A percentile compares a stretch with the other conserved stretches of the same genome.
Conservation (phyloP, 2,329 filamentous ascomycete genomes). For the Metarhizium brunneum region DNA sequence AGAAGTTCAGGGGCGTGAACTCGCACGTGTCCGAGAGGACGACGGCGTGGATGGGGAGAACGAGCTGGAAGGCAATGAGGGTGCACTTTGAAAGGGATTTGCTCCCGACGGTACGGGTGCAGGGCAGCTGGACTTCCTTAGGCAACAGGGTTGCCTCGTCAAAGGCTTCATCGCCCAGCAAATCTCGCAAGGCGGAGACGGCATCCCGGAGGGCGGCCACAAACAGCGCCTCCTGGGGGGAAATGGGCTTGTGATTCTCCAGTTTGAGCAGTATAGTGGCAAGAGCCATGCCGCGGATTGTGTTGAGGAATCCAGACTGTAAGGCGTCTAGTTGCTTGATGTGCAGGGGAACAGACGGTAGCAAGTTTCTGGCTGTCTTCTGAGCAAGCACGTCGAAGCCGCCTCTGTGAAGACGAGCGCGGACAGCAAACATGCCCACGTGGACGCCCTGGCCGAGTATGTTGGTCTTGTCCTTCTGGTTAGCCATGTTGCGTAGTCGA, state of each 20-base stretch:
- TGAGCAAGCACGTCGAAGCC: constrained; percentile 57
- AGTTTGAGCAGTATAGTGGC: constrained; percentile 20
- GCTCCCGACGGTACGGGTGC: constrained; percentile 9
- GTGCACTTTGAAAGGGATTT: constrained; percentile 9
- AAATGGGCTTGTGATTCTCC: constrained; percentile 22
- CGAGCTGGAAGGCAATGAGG: constrained; percentile 48
- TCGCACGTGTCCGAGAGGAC: constrained; percentile 41
- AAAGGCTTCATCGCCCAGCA: constrained; percentile 35
- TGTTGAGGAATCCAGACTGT: constrained; percentile 45
- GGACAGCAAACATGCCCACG: constrained; percentile 48
- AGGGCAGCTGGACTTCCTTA: constrained; percentile 33
- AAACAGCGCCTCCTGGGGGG: constrained; percentile 33
- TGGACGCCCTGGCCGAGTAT: constrained; percentile 45
- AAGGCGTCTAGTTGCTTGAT: constrained; percentile 42
- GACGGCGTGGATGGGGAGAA: constrained; percentile 52
- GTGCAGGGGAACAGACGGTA: constrained; percentile 50
- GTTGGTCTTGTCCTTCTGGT: constrained; percentile 38
- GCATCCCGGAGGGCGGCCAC: constrained; percentile 32
- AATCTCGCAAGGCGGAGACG: constrained; percentile 30
- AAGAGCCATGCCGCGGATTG: constrained; percentile 36
- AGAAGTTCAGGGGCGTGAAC: constrained; percentile 55
- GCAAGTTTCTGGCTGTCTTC: constrained; percentile 44
- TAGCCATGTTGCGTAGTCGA: constrained; percentile 56
- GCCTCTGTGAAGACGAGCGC: constrained; percentile 38
- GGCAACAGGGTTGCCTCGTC: constrained; percentile 35